These are phyloP conservation scores for Tulasnella sp. DNA, from an alignment of 768 basidiomycete genomes.

Conservation along the genomic window DNA sequence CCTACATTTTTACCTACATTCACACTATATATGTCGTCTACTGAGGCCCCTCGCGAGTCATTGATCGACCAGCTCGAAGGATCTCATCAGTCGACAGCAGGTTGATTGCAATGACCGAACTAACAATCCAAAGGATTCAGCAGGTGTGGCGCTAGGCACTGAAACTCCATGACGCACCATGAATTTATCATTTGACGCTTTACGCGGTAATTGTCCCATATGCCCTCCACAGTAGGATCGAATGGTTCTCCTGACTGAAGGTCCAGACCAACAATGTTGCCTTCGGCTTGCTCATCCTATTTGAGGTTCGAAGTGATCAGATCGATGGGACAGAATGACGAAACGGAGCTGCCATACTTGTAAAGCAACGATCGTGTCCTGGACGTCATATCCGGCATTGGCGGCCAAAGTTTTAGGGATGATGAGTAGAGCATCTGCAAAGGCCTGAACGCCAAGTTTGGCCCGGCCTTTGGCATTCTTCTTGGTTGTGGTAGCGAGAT, in stretches of 20 bases:
- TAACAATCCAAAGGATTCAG: constrained; percentile 27
- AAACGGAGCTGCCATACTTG: constrained; percentile 47
- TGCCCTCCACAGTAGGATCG: constrained; percentile 89
- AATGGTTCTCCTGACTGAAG: constrained; percentile 91
- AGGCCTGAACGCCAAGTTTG: constrained; percentile 97
- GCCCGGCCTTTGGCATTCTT: constrained; percentile 84
- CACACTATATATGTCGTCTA: not conserved
- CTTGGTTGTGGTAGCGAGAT: constrained; percentile 72
- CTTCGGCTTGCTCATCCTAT: constrained; percentile 89
- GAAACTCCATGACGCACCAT: constrained; percentile 50
- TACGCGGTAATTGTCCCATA: constrained; percentile 99
- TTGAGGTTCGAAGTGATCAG: not conserved
- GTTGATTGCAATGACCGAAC: constrained; percentile 92
- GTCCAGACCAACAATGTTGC: constrained; percentile 87
- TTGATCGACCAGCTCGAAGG: constrained; percentile 64
- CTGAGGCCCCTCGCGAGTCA: constrained; percentile 21
- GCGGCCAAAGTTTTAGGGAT: constrained; percentile 95
- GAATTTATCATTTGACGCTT: constrained; percentile 99
- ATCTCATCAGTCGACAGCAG: constrained; percentile 95
- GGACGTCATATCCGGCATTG: constrained; percentile 96
- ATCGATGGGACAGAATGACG: constrained; percentile 20
- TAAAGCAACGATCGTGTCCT: constrained; percentile 84
- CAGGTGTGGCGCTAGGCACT: not conserved
- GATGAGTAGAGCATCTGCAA: constrained; percentile 85
- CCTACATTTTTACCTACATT: not conserved